Evolutionary conservation across 257 asterid species (phyloP), one percentile per base, ranked within the genome.

Genomic region (Capsicum chinense): DNA sequence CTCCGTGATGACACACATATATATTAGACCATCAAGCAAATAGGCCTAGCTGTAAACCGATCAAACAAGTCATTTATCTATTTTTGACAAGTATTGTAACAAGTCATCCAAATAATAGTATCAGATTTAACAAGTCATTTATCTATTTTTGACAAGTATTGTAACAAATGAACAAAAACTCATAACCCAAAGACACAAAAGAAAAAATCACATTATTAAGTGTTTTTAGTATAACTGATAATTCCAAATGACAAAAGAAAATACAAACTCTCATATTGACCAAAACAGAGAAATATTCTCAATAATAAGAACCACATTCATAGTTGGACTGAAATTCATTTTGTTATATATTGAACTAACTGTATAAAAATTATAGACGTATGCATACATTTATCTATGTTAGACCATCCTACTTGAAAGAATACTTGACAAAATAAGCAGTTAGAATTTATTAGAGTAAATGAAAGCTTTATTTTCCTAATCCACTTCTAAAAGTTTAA

Each of bases 241-340:
- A 78, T 35, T 67, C 44, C 14, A 26, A 76, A 56, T 4, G 48
- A 52, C 47, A 74, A 44, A 48, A 11, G 48, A 68, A 68, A 68
- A 68, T 6, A 69, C 56, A 2, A 68, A 69, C 79, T 42, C 14
- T 35, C 50, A 33, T 78, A 7, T 48, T 3, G 58, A 73, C n/a
- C 59, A 73, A 73, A 73, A 48, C 59, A 73, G 59, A 73, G n/a
- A 47, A 19, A 73, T 73, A 11, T 48, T 71, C n/a, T 44, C 10
- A 70, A 19, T 17, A 70, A 42, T 17, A 44, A 76, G 21, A 52
- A 52, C 47, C 33, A 54, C 15, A 33, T 33, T 54, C 82, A 54
- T 78, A 15, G 9, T 78, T 54, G 64, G 26, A 8, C 82, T 0
- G 50, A 78, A 54, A 78, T 78, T 78, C 56, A 14, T 33, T 39